These are phyloP conservation scores for Medicago truncatula DNA, from an alignment of 306 rosid species.

Conservation along the genomic window MtrunA17r5.0-ANR NC_053043.1:7647501-7648000, in stretches of 20 bases:
- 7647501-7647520: too few species aligned
- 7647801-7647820: not conserved
- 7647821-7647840: conserved; percentile 37
- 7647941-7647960: conserved; percentile 97
- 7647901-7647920: conserved; percentile 41
- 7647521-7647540: too few species aligned
- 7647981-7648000: conserved; percentile 47
- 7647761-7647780: not conserved
- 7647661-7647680: too few species aligned
- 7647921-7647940: conserved; percentile 92
- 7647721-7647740: too few species aligned
- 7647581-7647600: too few species aligned
- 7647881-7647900: conserved; percentile 9
- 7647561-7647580: too few species aligned
- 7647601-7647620: too few species aligned
- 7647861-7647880: conserved; percentile 17
- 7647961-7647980: conserved; percentile 76
- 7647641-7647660: too few species aligned
- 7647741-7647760: not conserved
- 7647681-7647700: too few species aligned
- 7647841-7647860: not conserved
- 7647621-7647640: too few species aligned
- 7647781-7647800: not conserved
- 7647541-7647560: too few species aligned
- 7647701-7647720: too few species aligned